Conservation (phyloP, 1,284 basidiomycete species). For the Leccinum angustisporum region DNA sequence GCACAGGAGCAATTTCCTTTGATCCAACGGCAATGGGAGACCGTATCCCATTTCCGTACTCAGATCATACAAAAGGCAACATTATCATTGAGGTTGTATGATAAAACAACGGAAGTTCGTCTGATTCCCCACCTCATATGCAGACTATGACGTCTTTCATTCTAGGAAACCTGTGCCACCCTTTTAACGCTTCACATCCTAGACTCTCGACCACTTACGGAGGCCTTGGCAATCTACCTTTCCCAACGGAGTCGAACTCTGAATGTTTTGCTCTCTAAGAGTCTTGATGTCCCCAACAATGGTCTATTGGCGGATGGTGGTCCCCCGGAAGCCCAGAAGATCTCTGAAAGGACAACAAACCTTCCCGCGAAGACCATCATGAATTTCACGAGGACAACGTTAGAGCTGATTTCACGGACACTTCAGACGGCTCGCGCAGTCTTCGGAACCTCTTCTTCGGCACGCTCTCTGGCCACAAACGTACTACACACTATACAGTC, state of each 20-base stretch:
- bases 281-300: conserved; percentile 18
- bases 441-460: conserved; percentile 41
- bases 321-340: conserved; percentile 23
- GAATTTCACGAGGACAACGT: conserved; percentile 47
- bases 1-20: conserved; percentile 76
- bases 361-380: conserved; percentile 36
- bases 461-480: conserved; percentile 51
- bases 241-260: conserved; percentile 71
- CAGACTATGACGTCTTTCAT: neutral
- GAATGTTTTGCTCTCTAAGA: conserved; percentile 46
- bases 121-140: neutral
- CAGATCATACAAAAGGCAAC: conserved; percentile 86
- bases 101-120: conserved; percentile 49
- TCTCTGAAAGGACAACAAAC: conserved; percentile 17
- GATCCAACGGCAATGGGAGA: conserved; percentile 88
- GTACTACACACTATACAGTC: conserved; percentile 61
- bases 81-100: conserved; percentile 63
- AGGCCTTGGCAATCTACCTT: conserved; percentile 70
- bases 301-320: conserved; percentile 36
- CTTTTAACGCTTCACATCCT: conserved; percentile 81
- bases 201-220: conserved; percentile 74
- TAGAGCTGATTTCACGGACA: conserved; percentile 59
- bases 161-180: conserved; percentile 69
- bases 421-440: conserved; percentile 51
- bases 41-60: conserved; percentile 75